Base-by-base conservation (phyloP, 2,329 filamentous ascomycete species). In the Juglanconis oblonga region DNA sequence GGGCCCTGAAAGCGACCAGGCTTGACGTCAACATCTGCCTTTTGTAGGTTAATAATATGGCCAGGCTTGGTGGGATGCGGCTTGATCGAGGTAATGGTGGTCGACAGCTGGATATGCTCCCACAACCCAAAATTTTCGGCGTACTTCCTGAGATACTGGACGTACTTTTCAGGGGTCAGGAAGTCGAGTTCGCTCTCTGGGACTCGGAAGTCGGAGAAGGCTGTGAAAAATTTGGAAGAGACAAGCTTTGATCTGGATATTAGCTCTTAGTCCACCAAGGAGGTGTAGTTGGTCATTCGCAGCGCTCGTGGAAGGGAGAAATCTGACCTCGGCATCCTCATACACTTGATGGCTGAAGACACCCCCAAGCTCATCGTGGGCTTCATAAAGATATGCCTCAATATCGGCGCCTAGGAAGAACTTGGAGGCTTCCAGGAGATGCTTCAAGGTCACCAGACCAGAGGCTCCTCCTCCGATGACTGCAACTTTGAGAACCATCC, bases 121-220 rank as follows among this genome's bases (percentile, higher is more conserved):
- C 70, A 71, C 0, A 76, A 65, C 2, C 64, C 59, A 58, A 76
- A 77, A 13, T 69, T 60, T 5, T 65, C 69, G 49, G 67, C 68
- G 59, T 77, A 77, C 1, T 65, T 66, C 48, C 73, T 69, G 17
- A 77, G 71, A 59, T 77, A 76, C 7, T 67, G 54, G 44, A 72
- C 65, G 54, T 76, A 76, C 35, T 67, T 61, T 17, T 65, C 62
- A 3, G 71, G 67, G 2, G 66, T 69, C 6, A 76, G 59, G 58
- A 77, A 76, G 64, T 77, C 74, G 3, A 73, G 71, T 10, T 70
- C 69, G 3, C 72, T 65, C 4, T 70, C 55, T 1, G 70, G 64
- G 38, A 72, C 69, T 2, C 77, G 71, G 59, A 76, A 77, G 61
- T 80, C 77, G 5, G 77, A 80, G 64, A 80, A 80, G 31, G 72